Evolutionary conservation across 169 alveolate species (phyloP), one percentile per base, ranked within the genome.

Genomic region (Eimeria tenella): DNA sequence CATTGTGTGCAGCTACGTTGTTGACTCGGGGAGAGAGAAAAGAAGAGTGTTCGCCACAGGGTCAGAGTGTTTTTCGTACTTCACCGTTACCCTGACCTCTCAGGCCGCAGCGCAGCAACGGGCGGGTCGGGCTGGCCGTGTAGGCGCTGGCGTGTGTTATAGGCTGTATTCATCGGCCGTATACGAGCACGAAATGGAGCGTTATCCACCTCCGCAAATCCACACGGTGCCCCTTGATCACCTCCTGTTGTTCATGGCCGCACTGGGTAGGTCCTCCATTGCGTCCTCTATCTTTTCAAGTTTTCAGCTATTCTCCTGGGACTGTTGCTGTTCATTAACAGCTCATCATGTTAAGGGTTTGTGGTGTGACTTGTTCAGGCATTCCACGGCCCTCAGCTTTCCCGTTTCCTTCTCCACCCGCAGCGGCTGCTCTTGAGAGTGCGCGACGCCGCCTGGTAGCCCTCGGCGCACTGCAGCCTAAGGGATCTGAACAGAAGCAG

Each of bases 61-160:
- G 0, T 95, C 96, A 31, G 95, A 97, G 52, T 98, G 98, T 63
- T 96, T 98, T 70, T 98, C 99, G 19, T 96, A 96, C 88, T 99
- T 98, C 96, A 93, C 94, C 42, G 97, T 99, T 63, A 96, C 97
- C 49, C 98, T 99, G 97, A 97, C 97, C 56, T 96, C 99, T 83
- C 97, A 98, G 95, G 98, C 99, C 11, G 97, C 99, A 49, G 98
- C 99, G 19, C 97, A 96, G 83, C 99, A 99, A 94, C 98, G 99
- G 93, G 97, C 99, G 42, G 99, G 99, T 23, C 97, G 99, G 95
- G 99, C 99, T 1, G 99, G 99, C 56, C 98, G 99, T 96, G 98
- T 99, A 5, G 99, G 99, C 4, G 99, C 99, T 52, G 99, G 99
- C 3, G 99, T 98, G 94, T 99, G 99, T 95, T 99, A 99, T 90